Evolutionary conservation across 257 asterid genomes (phyloP).

Genomic region (Cruciata laevipes): DNA sequence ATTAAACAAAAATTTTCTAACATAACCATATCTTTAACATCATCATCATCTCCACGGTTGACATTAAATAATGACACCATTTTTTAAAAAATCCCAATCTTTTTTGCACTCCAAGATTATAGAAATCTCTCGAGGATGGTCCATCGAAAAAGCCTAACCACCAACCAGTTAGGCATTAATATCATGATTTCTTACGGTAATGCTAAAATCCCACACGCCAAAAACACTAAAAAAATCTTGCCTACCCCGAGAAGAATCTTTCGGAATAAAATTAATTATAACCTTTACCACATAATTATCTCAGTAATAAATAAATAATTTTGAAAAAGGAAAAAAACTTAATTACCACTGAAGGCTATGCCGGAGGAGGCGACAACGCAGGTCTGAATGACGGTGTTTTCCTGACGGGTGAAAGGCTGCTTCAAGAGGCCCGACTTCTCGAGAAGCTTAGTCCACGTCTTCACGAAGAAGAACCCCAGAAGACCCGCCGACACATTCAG

Average conservation of each 20-base stretch:
- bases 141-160: not conserved
- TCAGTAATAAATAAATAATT: not conserved
- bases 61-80: too few relatives aligned
- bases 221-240: not conserved
- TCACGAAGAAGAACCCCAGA: constrained; percentile 85
- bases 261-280: not conserved
- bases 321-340: too few relatives aligned
- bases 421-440: constrained; percentile 58
- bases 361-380: constrained; percentile 96
- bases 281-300: too few relatives aligned
- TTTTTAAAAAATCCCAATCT: not conserved
- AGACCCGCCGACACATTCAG: constrained; percentile 91
- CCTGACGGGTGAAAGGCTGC: constrained; percentile 89
- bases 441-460: constrained; percentile 66
- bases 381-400: constrained; percentile 89
- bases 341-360: constrained; percentile 86
- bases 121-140: not conserved
- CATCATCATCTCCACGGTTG: too few relatives aligned
- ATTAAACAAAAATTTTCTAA: too few relatives aligned
- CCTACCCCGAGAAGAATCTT: not conserved
- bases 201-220: constrained; percentile 2
- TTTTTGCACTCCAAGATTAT: not conserved
- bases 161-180: not conserved
- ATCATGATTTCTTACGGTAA: not conserved
- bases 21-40: too few relatives aligned